phyloP scores from a whole-genome alignment of 176 grass and related monocot species.

The Secale cereale region DNA sequence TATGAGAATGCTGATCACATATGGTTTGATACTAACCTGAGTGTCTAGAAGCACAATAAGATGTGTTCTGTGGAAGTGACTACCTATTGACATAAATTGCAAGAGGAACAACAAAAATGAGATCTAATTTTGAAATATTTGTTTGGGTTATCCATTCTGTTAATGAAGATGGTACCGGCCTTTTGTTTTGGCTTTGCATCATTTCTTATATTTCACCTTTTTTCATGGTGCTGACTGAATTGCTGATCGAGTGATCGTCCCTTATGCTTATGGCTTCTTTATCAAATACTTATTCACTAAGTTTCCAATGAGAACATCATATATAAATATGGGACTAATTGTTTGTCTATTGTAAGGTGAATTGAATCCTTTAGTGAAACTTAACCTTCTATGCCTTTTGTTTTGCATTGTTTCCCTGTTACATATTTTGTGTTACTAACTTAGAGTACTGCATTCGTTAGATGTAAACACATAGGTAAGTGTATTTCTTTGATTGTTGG shows the following conservation, averaged over 20 bases:
- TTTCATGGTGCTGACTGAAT: neutral
- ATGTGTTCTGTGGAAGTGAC: neutral
- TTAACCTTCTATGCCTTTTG: neutral
- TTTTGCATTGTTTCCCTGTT: neutral
- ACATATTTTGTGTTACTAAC: neutral
- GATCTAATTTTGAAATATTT: neutral
- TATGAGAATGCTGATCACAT: conserved; percentile 14
- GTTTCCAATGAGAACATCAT: neutral
- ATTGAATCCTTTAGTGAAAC: neutral
- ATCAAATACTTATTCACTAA: neutral
- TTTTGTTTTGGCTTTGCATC: neutral
- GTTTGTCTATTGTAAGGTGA: neutral
- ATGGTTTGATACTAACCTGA: neutral
- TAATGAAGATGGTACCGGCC: neutral
- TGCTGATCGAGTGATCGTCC: neutral
- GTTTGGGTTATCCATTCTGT: conserved; percentile 5
- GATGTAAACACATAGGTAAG: neutral
- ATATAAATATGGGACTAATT: neutral
- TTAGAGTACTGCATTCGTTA: neutral
- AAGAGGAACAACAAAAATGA: neutral
- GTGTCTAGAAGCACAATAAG: neutral
- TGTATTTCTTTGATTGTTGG: neutral
- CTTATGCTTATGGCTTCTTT: neutral
- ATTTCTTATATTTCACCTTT: no score
- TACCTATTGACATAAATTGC: neutral